Conservation (phyloP, 169 alveolate species). For the Plasmodium falciparum region DNA sequence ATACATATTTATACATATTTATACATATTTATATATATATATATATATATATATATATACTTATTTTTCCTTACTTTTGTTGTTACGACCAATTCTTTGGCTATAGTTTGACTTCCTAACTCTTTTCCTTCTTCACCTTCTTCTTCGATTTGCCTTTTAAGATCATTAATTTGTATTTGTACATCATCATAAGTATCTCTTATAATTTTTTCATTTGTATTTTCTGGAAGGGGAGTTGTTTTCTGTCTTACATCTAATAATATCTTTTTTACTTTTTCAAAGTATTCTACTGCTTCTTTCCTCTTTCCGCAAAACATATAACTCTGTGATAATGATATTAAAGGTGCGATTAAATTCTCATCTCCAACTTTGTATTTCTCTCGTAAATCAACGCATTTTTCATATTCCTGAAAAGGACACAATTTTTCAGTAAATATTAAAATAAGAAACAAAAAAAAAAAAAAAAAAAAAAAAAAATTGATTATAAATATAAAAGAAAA, state of each 20-base stretch:
- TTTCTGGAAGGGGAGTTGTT: conserved; percentile 59
- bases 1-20: no score
- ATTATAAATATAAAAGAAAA: not conserved
- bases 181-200: conserved; percentile 75
- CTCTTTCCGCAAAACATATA: conserved; percentile 76
- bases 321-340: conserved; percentile 70
- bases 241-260: conserved; percentile 63
- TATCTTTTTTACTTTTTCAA: conserved; percentile 62
- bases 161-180: conserved; percentile 71
- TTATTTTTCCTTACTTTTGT: conserved; percentile 28
- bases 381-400: conserved; percentile 55
- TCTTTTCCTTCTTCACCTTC: conserved; percentile 69
- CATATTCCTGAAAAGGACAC: conserved; percentile 35
- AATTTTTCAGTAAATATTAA: no score
- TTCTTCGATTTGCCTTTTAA: conserved; percentile 69
- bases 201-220: conserved; percentile 65
- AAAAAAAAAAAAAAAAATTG: not conserved
- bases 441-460: no score
- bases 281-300: conserved; percentile 62
- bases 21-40: no score
- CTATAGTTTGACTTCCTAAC: conserved; percentile 65
- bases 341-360: conserved; percentile 67
- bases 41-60: no score
- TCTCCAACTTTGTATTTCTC: conserved; percentile 65
- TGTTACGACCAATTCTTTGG: conserved; percentile 44